Evolutionary conservation across 2,329 filamentous ascomycete genomes (phyloP).

Genomic region (Verticillium albo-atrum): DNA sequence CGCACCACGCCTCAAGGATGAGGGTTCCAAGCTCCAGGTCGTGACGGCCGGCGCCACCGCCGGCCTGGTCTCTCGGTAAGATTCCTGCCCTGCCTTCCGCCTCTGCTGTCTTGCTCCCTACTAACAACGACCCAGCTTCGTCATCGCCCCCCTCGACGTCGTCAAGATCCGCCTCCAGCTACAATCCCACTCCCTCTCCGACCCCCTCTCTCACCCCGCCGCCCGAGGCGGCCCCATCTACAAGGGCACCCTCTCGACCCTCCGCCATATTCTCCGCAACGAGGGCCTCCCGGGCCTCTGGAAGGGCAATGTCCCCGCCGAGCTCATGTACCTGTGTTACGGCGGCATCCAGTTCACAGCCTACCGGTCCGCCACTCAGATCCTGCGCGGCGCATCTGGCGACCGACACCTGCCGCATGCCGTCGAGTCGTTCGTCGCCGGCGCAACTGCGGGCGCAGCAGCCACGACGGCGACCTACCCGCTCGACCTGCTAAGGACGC

Average conservation of each 20-base stretch:
- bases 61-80: slow-evolving; percentile 81
- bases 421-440: slow-evolving; percentile 77
- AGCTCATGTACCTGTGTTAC: slow-evolving; percentile 91
- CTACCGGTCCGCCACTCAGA: slow-evolving; percentile 71
- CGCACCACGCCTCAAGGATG: slow-evolving; percentile 50
- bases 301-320: slow-evolving; percentile 97
- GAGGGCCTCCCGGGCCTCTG: slow-evolving; percentile 86
- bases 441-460: slow-evolving; percentile 74
- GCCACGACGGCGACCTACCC: slow-evolving; percentile 87
- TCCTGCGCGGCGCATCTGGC: slow-evolving; percentile 51
- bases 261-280: slow-evolving; percentile 69
- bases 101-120: not conserved
- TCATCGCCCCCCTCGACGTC: slow-evolving; percentile 92
- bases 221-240: slow-evolving; percentile 50
- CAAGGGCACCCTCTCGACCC: slow-evolving; percentile 72
- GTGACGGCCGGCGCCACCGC: slow-evolving; percentile 57
- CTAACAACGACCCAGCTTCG: slow-evolving; percentile 57
- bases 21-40: slow-evolving; percentile 55
- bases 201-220: slow-evolving; percentile 57
- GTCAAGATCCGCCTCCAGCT: slow-evolving; percentile 97
- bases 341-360: slow-evolving; percentile 84
- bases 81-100: not conserved
- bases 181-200: slow-evolving; percentile 78
- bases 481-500: slow-evolving; percentile 84
- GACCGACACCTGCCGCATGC: slow-evolving; percentile 45